Evolutionary conservation across 106 monocot genomes (phyloP), one percentile per base, ranked within the genome.

Genomic region (Allium cepa): DNA sequence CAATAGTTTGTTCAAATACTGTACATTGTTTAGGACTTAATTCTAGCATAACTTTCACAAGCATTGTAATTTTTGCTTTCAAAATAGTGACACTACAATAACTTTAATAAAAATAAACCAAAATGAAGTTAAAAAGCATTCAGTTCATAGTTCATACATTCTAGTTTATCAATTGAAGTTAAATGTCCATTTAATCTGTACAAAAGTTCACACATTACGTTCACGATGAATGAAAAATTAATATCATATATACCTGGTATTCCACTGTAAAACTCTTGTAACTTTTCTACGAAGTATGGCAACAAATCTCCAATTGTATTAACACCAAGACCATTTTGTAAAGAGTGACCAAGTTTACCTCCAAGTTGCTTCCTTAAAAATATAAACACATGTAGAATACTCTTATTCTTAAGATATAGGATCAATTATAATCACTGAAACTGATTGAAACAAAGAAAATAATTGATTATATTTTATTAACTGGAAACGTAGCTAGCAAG

Each of bases 301-400:
- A 92, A 75, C n/a, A 99, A 72, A 81, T 99, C 90, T 15, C 97
- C 92, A 69, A 93, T 80, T 72, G 82, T 77, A n/a, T 80, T 78
- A 12, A 93, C 79, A 64, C 89, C 90, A 90, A 92, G 97, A 51
- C 90, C 89, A 75, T 55, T 76, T 69, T 90, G 89, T 64, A 99
- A 71, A 36, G 97, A 90, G 64, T 72, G 85, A 22, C 97, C 92
- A 49, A 99, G 81, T 65, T 99, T 99, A 53, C 97, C 97, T 64
- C 92, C 97, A 62, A 99, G 83, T 65, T 92, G 97, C 57, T 93
- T 90, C 92, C 97, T 93, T n/a, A n/a, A n/a, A n/a, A n/a, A 66
- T 13, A 68, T 71, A 46, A 9, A 36, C 36, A 50, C 47, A 72
- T 72, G 47, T 3, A 52, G 12, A 18, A 58, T 50, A 16, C 16